Percentiles rank a stretch among this genome's conserved stretches.
These are phyloP conservation scores for Trichoderma endophyticum DNA, from an alignment of 2,329 filamentous ascomycete genomes.

Conservation along the genomic window DNA sequence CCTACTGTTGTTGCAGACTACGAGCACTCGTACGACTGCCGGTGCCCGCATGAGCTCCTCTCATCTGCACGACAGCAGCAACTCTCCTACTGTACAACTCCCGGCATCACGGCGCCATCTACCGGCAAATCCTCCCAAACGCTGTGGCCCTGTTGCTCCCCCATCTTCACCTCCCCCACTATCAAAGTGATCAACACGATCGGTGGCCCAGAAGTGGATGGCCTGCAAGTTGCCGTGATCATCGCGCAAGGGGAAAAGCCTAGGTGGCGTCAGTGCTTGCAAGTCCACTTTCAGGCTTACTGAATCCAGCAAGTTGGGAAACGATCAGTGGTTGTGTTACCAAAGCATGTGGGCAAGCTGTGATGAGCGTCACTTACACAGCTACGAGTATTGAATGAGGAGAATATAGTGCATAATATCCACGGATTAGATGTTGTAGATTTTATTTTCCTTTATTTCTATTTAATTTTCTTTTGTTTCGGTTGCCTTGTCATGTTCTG, in stretches of 20 bases:
- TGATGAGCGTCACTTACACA: not conserved
- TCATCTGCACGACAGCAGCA: not conserved
- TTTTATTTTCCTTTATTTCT: not conserved
- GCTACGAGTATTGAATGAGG: not conserved
- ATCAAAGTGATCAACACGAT: constrained; percentile 16
- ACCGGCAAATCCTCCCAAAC: not conserved
- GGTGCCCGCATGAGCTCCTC: not conserved
- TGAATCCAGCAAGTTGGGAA: not conserved
- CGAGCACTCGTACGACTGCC: not conserved
- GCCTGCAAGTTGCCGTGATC: constrained; percentile 9
- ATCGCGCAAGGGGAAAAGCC: constrained; percentile 4
- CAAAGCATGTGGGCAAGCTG: not conserved
- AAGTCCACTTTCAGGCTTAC: constrained; percentile 3
- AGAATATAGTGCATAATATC: not conserved
- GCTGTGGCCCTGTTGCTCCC: not conserved
- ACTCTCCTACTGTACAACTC: not conserved
- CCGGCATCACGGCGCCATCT: not conserved
- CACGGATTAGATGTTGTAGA: not conserved
- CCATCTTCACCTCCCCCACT: constrained; percentile 10
- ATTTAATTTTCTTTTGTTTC: not conserved
- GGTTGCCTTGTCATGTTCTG: not conserved
- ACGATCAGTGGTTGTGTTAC: not conserved
- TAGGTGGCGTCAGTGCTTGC: not conserved
- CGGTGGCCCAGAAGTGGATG: constrained; percentile 11
- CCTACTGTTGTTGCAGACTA: not conserved